Evolutionary conservation across 2,329 filamentous ascomycete species (phyloP), one percentile per base, ranked within the genome.

Genomic region (Eurotiales sp.): DNA sequence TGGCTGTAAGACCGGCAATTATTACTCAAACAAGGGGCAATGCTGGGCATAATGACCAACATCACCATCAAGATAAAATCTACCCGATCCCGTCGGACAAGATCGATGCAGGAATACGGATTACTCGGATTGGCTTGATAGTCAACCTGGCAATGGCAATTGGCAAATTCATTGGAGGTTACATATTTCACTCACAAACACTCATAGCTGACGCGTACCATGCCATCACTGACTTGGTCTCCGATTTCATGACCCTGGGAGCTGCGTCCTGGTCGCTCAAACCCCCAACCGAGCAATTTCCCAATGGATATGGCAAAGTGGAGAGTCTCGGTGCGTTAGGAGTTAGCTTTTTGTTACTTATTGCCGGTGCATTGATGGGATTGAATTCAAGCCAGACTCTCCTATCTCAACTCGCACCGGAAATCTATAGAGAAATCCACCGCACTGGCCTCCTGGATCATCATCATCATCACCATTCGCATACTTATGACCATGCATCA

Each of bases 81-180:
- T 93, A 90, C 67, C 78, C 95, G 45, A 87, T 84, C 3, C 92
- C 88, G 5, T 79, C 78, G 57, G 89, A 95, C 73, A 93, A 90
- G 72, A 86, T 88, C 59, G 93, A 99, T 72, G 90, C 93, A 46
- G 90, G 90, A 58, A 95, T 96, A 61, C 86, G 90, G 63, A 96
- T 96, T 65, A 99, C 93, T 47, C 80, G 90, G 58, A 87, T 97
- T 61, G 90, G 90, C 22, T 79, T 95, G 41, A 87, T 86, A 64
- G 89, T 91, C 60, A 99, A 99, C 69, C 77, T 97, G 48, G 86
- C 85, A 65, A 97, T 99, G 91, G 93, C 92, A 45, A 77, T 97
- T 61, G 88, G 84, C 59, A 99, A 99, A 70, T 93, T 92, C 37
- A 77, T 91, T 22, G 93, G 93, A 53, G 93, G 93, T 60, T 96